phyloP scores from a whole-genome alignment of 345 rosid genomes.

The Litchi chinensis region DNA sequence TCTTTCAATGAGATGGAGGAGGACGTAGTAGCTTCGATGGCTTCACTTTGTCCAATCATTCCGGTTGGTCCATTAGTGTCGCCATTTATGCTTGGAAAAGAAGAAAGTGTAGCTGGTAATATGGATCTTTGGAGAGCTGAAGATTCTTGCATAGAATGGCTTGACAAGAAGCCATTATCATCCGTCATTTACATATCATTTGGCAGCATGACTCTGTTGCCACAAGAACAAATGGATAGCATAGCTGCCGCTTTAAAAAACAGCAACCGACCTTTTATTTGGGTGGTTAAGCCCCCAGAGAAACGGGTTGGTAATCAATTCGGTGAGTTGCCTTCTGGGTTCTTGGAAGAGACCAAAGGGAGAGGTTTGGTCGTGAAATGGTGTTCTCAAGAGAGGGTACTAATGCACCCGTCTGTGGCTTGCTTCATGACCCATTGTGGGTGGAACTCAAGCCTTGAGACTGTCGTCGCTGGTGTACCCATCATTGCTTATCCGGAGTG shows the following conservation, averaged over 20 bases:
- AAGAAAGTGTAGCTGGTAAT: conserved; percentile 19
- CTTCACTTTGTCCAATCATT: conserved; percentile 25
- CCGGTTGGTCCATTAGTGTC: conserved; percentile 68
- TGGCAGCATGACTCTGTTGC: conserved; percentile 44
- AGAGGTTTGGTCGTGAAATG: conserved; percentile 47
- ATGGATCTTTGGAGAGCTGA: conserved; percentile 42
- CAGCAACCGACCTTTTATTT: conserved; percentile 42
- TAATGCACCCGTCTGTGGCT: conserved; percentile 42
- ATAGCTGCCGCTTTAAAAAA: conserved; percentile 46
- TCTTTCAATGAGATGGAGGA: conserved; percentile 55
- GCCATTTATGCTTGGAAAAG: conserved; percentile 34
- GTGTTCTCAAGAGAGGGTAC: conserved; percentile 56
- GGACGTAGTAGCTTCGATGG: conserved; percentile 37
- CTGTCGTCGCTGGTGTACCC: conserved; percentile 51
- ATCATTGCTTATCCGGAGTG: conserved; percentile 52
- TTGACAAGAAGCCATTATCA: conserved; percentile 42
- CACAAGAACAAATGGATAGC: conserved; percentile 40
- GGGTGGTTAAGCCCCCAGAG: conserved; percentile 50
- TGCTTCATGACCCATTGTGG: conserved; percentile 66
- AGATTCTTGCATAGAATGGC: conserved; percentile 53
- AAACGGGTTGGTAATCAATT: neutral
- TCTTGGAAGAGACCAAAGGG: conserved; percentile 34
- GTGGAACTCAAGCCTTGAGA: conserved; percentile 62
- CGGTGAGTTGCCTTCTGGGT: conserved; percentile 21
- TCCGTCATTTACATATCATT: conserved; percentile 68